Conservation (phyloP, 768 basidiomycete species). For the Inosperma sp. region DNA sequence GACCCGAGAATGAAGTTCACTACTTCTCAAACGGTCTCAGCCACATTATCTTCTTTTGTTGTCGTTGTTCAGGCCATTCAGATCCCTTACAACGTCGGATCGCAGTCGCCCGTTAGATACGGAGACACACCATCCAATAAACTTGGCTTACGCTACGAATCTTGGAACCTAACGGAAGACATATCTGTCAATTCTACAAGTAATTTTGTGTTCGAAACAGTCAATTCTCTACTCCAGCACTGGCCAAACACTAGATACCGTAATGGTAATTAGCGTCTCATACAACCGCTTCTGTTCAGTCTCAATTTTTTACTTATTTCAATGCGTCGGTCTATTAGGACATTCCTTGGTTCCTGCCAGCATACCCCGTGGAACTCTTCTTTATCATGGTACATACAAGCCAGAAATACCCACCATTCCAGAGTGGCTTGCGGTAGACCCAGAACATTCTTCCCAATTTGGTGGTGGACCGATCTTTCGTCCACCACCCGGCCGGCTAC, state of each 20-base stretch:
- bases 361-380: constrained; percentile 32
- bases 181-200: constrained; percentile 2
- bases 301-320: no score
- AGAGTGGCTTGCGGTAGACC: constrained; percentile 38
- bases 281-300: not conserved
- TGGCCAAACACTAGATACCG: constrained; percentile 46
- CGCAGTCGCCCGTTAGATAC: no score
- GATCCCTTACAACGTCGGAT: no score
- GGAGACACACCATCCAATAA: no score
- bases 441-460: constrained; percentile 39
- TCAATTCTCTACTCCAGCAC: constrained; percentile 34
- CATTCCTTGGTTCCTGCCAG: constrained; percentile 33
- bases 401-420: constrained; percentile 25
- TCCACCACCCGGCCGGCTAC: no score
- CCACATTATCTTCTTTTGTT: no score
- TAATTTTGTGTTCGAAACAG: constrained; percentile 21
- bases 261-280: constrained; percentile 30
- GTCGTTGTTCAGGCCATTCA: no score
- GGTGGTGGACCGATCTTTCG: constrained; percentile 21
- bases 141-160: no score
- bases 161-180: not conserved
- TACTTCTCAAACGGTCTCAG: no score
- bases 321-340: constrained; percentile 19
- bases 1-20: no score
- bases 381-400: constrained; percentile 33